phyloP scores from a whole-genome alignment of 2,329 filamentous ascomycete species.

The Lasiodiplodia sp. region DNA sequence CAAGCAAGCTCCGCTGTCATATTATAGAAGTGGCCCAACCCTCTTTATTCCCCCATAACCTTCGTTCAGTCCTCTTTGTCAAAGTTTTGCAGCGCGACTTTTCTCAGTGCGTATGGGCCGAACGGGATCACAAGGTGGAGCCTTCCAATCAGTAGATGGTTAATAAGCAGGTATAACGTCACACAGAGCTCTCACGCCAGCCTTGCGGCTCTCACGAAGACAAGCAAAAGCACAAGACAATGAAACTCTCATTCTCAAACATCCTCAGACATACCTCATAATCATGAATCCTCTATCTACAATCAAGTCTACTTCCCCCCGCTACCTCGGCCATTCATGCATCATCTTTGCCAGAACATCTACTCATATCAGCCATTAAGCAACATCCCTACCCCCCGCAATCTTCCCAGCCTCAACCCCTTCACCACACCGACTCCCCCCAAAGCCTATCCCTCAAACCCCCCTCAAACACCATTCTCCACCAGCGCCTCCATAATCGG shows the following conservation, averaged over 20 bases:
- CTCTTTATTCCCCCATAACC: too few species aligned
- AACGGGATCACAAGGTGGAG: too few species aligned
- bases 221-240: neutral
- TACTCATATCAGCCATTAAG: neutral
- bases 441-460: too few species aligned
- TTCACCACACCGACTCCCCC: neutral
- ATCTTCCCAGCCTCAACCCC: neutral
- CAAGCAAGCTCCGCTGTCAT: too few species aligned
- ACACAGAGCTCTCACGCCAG: neutral
- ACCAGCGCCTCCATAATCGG: slow-evolving; percentile 28
- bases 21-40: too few species aligned
- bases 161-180: neutral
- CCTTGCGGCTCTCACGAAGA: too few species aligned
- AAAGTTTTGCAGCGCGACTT: too few species aligned
- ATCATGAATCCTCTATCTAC: neutral
- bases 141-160: too few species aligned
- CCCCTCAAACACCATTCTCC: slow-evolving; percentile 6
- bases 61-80: too few species aligned
- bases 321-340: neutral
- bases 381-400: neutral
- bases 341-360: neutral
- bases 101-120: too few species aligned
- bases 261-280: neutral
- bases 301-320: neutral
- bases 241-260: neutral